phyloP scores from a whole-genome alignment of 2,329 filamentous ascomycete genomes.

The Neocatenulostroma microsporum region DNA sequence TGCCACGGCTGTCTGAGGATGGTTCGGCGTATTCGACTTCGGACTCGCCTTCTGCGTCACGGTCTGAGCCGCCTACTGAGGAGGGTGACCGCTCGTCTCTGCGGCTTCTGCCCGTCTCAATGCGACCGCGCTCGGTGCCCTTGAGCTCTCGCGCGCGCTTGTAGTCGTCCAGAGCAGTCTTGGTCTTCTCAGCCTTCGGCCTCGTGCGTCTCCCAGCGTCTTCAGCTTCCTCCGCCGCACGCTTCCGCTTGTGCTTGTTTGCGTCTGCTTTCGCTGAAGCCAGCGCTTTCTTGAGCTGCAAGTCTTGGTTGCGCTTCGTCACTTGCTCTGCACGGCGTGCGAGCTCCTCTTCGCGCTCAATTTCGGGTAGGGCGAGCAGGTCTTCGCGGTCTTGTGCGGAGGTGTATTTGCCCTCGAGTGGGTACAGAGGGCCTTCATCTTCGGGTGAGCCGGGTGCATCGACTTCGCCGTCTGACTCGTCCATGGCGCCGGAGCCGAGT shows the following conservation, averaged over 20 bases:
- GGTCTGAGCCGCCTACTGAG: constrained; percentile 33
- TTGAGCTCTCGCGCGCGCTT: constrained; percentile 55
- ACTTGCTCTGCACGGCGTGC: constrained; percentile 79
- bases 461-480: constrained; percentile 65
- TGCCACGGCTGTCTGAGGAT: constrained; percentile 33
- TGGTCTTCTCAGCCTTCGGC: constrained; percentile 35
- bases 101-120: constrained; percentile 34
- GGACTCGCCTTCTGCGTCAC: constrained; percentile 63
- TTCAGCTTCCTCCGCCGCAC: constrained; percentile 70
- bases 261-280: constrained; percentile 40
- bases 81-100: constrained; percentile 42
- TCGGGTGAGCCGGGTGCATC: constrained; percentile 22
- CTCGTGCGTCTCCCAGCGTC: constrained; percentile 56
- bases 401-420: constrained; percentile 74
- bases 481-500: constrained; percentile 77
- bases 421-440: constrained; percentile 59
- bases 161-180: constrained; percentile 67
- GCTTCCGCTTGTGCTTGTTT: constrained; percentile 64
- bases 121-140: constrained; percentile 42
- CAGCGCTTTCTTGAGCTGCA: constrained; percentile 70
- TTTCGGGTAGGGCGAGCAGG: constrained; percentile 80
- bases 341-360: constrained; percentile 82
- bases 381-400: constrained; percentile 48
- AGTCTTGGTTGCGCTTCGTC: constrained; percentile 73
- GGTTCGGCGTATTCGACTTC: constrained; percentile 67